Evolutionary conservation across 495 filamentous ascomycete genomes (phyloP).

Genomic region (Choiromyces venosus): DNA sequence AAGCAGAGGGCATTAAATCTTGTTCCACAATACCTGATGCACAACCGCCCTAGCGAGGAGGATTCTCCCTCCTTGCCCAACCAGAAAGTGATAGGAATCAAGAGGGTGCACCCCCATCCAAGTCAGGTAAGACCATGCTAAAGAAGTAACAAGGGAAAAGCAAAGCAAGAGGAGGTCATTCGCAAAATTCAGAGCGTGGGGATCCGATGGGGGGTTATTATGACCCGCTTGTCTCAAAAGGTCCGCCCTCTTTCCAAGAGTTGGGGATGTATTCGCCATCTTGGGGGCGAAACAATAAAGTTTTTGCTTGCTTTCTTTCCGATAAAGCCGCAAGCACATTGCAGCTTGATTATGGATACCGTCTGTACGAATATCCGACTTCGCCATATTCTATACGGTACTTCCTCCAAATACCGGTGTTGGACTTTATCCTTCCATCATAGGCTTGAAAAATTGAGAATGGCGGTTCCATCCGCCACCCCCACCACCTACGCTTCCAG

Average conservation of each 20-base stretch:
- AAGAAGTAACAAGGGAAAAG: not conserved
- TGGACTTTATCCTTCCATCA: not conserved
- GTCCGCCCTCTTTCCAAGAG: not conserved
- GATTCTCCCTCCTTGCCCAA: not conserved
- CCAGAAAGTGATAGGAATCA: not conserved
- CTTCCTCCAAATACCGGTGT: not conserved
- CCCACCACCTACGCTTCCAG: not conserved
- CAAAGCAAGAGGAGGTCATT: not conserved
- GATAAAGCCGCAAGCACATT: not conserved
- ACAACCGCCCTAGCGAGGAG: not conserved
- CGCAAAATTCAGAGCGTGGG: not conserved
- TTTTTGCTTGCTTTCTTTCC: too few relatives aligned
- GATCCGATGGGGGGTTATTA: not conserved
- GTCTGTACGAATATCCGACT: not conserved
- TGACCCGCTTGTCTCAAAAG: not conserved
- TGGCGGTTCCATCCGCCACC: not conserved
- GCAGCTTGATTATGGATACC: not conserved
- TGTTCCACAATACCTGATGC: not conserved
- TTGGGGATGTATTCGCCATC: not conserved
- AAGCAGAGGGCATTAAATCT: not conserved
- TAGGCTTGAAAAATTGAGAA: not conserved
- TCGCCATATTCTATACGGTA: not conserved
- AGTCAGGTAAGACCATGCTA: not conserved
- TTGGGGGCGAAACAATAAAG: not conserved
- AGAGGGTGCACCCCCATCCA: not conserved